Base-by-base conservation (phyloP, 768 basidiomycete species). In the Leucocoprinus leucothites region DNA sequence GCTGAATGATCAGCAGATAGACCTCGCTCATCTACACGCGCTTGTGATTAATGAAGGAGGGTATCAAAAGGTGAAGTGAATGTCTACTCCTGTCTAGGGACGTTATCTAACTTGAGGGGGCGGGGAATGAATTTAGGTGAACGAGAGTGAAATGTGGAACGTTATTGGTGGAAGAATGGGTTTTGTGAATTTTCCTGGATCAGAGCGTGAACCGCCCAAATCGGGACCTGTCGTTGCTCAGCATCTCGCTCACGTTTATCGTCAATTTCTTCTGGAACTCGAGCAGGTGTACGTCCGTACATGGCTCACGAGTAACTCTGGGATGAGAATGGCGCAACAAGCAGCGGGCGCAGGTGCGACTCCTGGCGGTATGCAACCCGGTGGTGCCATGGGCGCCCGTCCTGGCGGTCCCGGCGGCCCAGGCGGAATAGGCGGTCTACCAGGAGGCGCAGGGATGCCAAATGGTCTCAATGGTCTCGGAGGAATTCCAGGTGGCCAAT, bases 81-180 rank as follows among this genome's bases (percentile, higher is more conserved):
- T 36, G 19, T 11, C 28, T 25, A 7, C 21, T 18, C 31, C 3
- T 36, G 6, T 22, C 13, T 21, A 21, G 3, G 35, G 9, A 11
- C 18, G 36, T 3, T n/a, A 41, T 19, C 36, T 57, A 28, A 59
- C 35, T n/a, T n/a, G n/a, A n/a, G n/a, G n/a, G n/a, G n/a, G n/a
- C n/a, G n/a, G n/a, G n/a, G n/a, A n/a, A n/a, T 14, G n/a, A 41
- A 42, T 43, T 25, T 11, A 87, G 85, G 79, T 86, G 11, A 71
- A 71, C 22, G 68, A 70, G 54, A 76, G 78, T 45, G 86, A 87
- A 31, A 58, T 74, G 56, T 90, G 88, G 89, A 62, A 78, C 14
- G 70, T 85, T 43, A 80, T 91, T 53, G 89, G 80, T 16, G 88
- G 79, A n/a, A 78, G 77, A 21, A 73, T 91, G 67, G 84, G 82